Base-by-base conservation (phyloP, 2,329 filamentous ascomycete species). In the Cercospora janseana region DNA sequence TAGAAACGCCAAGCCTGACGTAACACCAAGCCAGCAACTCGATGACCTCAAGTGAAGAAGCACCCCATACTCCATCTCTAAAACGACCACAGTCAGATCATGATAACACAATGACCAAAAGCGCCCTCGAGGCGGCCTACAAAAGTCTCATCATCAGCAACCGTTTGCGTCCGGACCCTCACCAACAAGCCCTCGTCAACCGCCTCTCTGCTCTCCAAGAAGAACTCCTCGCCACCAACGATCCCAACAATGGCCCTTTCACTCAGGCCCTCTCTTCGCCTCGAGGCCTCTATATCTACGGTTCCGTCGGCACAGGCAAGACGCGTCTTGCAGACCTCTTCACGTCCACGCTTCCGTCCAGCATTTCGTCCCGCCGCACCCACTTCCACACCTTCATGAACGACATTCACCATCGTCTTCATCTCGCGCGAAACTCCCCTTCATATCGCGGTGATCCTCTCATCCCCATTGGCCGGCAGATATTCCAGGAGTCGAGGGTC, bases 321-420 rank as follows among this genome's bases (percentile, higher is more conserved):
- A 86, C 81, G 2, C 87, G 90, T 81, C 75, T 91, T 12, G 75
- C 89, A 10, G 86, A 90, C 60, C 71, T 91, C 1, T 79, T 91
- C 9, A 83, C 85, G 4, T 81, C 87, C 20, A 84, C 83, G 23
- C 70, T 91, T 2, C 86, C 87, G 2, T 23, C 35, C 6, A n/a
- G 40, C 2, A 48, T 58, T 4, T 12, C 48, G 0, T 28, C 20
- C 3, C 75, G 78, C 57, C 74, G 86, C 49, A 88, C 85, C 80
- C 87, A 91, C 63, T 91, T 89, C 66, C 88, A 88, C 64, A 87
- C 85, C 0, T 91, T 91, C 60, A 91, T 91, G 85, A 73, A 90
- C 9, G 82, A 89, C 55, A 81, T 81, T 0, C 75, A 89, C 27
- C 82, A 85, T 1, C 79, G 82, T 35, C 31, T 49, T 4, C 54